Conservation (phyloP, 306 rosid genomes). For the Acmispon strigosus region DNA sequence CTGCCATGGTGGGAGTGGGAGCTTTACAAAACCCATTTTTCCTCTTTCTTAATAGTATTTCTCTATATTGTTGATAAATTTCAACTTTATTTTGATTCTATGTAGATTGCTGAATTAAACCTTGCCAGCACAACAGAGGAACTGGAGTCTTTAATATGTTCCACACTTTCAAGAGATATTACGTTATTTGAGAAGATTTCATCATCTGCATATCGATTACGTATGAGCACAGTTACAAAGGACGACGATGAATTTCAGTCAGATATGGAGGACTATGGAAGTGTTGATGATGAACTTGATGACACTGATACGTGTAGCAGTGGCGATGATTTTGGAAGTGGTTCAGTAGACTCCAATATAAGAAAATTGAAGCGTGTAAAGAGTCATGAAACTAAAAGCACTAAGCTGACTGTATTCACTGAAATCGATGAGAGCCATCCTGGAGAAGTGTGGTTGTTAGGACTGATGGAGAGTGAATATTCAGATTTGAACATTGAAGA, state of each 20-base stretch:
- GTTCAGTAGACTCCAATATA: slow-evolving; percentile 33
- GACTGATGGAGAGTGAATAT: slow-evolving; percentile 90
- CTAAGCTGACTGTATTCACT: slow-evolving; percentile 33
- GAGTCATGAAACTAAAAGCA: slow-evolving; percentile 30
- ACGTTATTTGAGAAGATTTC: slow-evolving; percentile 94
- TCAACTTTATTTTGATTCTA: slow-evolving; percentile 33
- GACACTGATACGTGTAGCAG: slow-evolving; percentile 45
- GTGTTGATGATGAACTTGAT: slow-evolving; percentile 60
- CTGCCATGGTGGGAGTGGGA: too few relatives aligned
- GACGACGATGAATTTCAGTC: slow-evolving; percentile 63
- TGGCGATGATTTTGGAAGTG: slow-evolving; percentile 56
- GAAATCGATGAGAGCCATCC: slow-evolving; percentile 94
- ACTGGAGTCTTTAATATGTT: slow-evolving; percentile 63
- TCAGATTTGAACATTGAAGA: slow-evolving; percentile 84
- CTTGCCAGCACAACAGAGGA: slow-evolving; percentile 58
- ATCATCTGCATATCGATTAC: slow-evolving; percentile 76
- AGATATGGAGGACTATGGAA: slow-evolving; percentile 76
- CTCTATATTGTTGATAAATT: slow-evolving; percentile 11
- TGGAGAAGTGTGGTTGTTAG: slow-evolving; percentile 90
- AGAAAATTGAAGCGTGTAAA: slow-evolving; percentile 26
- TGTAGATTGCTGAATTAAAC: slow-evolving; percentile 71
- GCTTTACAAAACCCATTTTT: too few relatives aligned
- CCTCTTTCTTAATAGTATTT: neutral
- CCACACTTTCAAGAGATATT: slow-evolving; percentile 85
- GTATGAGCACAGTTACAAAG: slow-evolving; percentile 44